Conservation (phyloP, 1,284 basidiomycete genomes). For the Retiboletus flavoniger region DNA sequence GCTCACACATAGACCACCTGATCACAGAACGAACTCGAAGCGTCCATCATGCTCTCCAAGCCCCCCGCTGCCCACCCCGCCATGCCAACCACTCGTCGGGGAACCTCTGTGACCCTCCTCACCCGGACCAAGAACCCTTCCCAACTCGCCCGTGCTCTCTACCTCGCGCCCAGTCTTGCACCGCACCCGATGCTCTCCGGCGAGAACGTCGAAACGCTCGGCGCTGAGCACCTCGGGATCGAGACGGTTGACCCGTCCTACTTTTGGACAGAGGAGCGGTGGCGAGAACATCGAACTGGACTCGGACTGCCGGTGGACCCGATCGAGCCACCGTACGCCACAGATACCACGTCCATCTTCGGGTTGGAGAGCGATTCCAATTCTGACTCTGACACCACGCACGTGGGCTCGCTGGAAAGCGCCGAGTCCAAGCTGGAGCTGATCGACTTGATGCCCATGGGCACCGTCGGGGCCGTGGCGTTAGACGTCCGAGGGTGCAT, state of each 20-base stretch:
- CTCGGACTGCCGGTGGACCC: slow-evolving; percentile 70
- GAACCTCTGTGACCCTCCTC: slow-evolving; percentile 63
- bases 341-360: not conserved
- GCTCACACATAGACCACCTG: not conserved
- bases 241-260: slow-evolving; percentile 69
- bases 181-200: slow-evolving; percentile 76
- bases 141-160: slow-evolving; percentile 64
- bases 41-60: slow-evolving; percentile 75
- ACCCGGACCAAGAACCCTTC: slow-evolving; percentile 73
- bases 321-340: slow-evolving; percentile 34
- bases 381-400: slow-evolving; percentile 19
- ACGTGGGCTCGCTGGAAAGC: slow-evolving; percentile 12
- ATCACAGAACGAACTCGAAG: slow-evolving; percentile 72
- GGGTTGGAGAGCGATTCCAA: not conserved
- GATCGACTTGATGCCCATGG: slow-evolving; percentile 65
- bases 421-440: slow-evolving; percentile 24
- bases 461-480: slow-evolving; percentile 82
- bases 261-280: slow-evolving; percentile 71
- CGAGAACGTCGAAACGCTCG: slow-evolving; percentile 57
- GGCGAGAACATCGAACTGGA: slow-evolving; percentile 71
- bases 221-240: slow-evolving; percentile 48
- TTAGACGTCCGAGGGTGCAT: slow-evolving; percentile 73
- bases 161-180: slow-evolving; percentile 56
- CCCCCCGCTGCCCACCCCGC: slow-evolving; percentile 63
- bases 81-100: slow-evolving; percentile 58